Conservation (phyloP, 2,329 filamentous ascomycete species). For the Sporothrix protearum region DNA sequence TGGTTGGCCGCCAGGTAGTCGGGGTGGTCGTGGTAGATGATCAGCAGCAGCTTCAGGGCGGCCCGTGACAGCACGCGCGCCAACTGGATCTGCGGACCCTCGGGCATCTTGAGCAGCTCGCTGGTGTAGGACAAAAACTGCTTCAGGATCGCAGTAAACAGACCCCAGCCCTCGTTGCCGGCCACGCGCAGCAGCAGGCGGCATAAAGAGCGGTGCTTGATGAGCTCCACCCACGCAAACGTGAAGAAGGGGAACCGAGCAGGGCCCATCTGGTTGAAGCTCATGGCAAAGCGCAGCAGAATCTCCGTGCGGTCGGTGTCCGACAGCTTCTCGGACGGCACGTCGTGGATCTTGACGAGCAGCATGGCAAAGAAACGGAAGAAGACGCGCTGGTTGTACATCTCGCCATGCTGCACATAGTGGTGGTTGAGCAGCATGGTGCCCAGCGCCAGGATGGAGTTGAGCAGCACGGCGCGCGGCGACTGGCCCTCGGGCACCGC, state of each 20-base stretch:
- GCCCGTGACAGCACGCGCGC: constrained; percentile 83
- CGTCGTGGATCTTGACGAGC: constrained; percentile 51
- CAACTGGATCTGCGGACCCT: constrained; percentile 55
- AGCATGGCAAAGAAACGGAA: constrained; percentile 83
- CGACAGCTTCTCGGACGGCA: constrained; percentile 52
- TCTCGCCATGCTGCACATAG: constrained; percentile 73
- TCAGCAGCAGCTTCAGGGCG: constrained; percentile 73
- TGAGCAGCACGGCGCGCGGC: constrained; percentile 67
- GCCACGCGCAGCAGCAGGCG: constrained; percentile 67
- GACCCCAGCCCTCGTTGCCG: constrained; percentile 68
- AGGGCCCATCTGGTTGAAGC: constrained; percentile 71
- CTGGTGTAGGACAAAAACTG: constrained; percentile 70
- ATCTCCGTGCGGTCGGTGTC: constrained; percentile 65
- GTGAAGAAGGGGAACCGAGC: constrained; percentile 74
- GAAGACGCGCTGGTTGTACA: constrained; percentile 84
- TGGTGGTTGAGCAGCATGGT: constrained; percentile 82
- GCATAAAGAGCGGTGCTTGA: constrained; percentile 86
- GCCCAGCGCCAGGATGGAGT: constrained; percentile 72
- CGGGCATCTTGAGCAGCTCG: constrained; percentile 68
- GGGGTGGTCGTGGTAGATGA: constrained; percentile 90
- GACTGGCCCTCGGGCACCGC: constrained; percentile 43
- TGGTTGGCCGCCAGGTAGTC: constrained; percentile 90
- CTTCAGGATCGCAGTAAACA: constrained; percentile 70
- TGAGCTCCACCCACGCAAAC: constrained; percentile 77
- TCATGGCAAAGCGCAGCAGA: constrained; percentile 66